These are phyloP conservation scores for Candolleomyces eurysporus DNA, from an alignment of 768 basidiomycete genomes.

Conservation along the genomic window DNA sequence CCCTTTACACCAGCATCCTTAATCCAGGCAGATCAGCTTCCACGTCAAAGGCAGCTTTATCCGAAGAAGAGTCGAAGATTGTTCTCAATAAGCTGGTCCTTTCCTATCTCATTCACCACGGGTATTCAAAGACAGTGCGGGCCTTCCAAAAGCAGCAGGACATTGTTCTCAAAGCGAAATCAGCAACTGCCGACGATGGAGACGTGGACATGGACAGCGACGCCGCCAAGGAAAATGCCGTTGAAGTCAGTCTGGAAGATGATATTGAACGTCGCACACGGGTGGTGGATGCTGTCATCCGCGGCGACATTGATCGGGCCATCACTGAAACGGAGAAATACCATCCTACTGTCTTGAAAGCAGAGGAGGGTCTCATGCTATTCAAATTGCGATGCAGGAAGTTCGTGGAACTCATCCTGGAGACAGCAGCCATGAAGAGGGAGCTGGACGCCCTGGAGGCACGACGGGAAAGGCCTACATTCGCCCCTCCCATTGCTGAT, in stretches of 20 bases:
- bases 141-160: constrained; percentile 55
- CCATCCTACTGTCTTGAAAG: constrained; percentile 63
- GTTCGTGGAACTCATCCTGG: constrained; percentile 79
- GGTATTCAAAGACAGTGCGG: constrained; percentile 70
- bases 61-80: constrained; percentile 52
- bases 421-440: constrained; percentile 69
- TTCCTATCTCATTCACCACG: constrained; percentile 82
- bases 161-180: constrained; percentile 8
- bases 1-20: constrained; percentile 36
- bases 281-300: constrained; percentile 65
- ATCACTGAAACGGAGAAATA: constrained; percentile 52
- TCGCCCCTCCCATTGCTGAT: constrained; percentile 10
- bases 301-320: constrained; percentile 71
- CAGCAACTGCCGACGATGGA: constrained; percentile 20
- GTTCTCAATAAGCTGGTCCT: constrained; percentile 73
- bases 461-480: constrained; percentile 28
- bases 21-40: constrained; percentile 9
- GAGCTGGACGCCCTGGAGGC: constrained; percentile 42
- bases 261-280: constrained; percentile 69
- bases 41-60: constrained; percentile 24
- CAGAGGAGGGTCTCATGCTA: constrained; percentile 67
- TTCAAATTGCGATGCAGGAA: constrained; percentile 84
- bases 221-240: constrained; percentile 12
- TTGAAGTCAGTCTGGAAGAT: constrained; percentile 30
- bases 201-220: constrained; percentile 49